These are phyloP conservation scores for Arthrinium phaeospermum DNA, from an alignment of 2,329 filamentous ascomycete genomes.

Conservation along the genomic window DNA sequence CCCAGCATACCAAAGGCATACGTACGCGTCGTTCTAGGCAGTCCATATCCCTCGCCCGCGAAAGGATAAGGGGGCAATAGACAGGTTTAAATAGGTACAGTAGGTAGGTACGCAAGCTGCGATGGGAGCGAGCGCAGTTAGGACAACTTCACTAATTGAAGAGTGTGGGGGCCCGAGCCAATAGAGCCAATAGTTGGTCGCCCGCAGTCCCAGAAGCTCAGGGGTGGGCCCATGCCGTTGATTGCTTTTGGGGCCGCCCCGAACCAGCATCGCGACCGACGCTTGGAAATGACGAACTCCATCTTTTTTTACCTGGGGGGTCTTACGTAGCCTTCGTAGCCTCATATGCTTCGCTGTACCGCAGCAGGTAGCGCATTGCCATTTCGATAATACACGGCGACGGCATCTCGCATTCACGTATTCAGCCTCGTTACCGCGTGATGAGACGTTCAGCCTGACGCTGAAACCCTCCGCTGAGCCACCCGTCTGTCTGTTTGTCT, in stretches of 20 bases:
- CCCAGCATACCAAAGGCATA: neutral
- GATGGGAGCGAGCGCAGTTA: neutral
- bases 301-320: neutral
- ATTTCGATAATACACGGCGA: neutral
- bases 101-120: neutral
- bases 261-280: neutral
- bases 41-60: neutral
- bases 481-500: neutral
- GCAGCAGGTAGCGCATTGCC: neutral
- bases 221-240: constrained; percentile 10
- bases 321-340: constrained; percentile 11
- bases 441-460: neutral
- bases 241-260: constrained; percentile 2
- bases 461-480: neutral
- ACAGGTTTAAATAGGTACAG: neutral
- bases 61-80: constrained; percentile 7
- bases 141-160: constrained; percentile 7
- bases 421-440: constrained; percentile 1
- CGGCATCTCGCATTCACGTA: neutral
- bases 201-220: constrained; percentile 10
- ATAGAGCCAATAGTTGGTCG: constrained; percentile 11
- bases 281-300: constrained; percentile 10
- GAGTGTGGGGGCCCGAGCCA: constrained; percentile 1
- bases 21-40: neutral
- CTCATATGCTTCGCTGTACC: neutral